A percentile compares a stretch with the other conserved stretches of the same genome.
Evolutionary conservation across 2,329 filamentous ascomycete species (phyloP).

Genomic region (Colletotrichum cordylinicola): DNA sequence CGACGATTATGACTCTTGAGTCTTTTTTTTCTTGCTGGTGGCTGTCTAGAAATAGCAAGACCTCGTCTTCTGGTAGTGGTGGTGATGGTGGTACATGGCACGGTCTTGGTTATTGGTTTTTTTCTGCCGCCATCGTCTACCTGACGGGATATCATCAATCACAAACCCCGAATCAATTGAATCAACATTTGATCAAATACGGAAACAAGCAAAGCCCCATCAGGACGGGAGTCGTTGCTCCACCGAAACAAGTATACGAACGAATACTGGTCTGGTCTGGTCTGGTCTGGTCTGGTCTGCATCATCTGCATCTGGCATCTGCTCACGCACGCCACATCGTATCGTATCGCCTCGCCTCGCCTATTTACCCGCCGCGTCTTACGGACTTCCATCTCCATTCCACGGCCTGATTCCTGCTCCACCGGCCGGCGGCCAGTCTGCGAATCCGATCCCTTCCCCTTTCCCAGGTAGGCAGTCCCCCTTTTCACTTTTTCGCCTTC

Average conservation of each 20-base stretch:
- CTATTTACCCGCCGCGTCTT: not conserved
- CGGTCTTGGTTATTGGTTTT: not conserved
- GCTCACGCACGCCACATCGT: not conserved
- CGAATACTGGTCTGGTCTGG: not conserved
- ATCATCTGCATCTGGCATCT: not conserved
- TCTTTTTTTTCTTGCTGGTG: not conserved
- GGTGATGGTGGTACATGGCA: not conserved
- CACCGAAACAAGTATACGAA: not conserved
- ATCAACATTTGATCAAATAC: not conserved
- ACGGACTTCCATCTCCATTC: conserved; percentile 1
- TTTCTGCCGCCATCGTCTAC: not conserved
- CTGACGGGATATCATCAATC: not conserved
- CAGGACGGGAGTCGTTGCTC: not conserved
- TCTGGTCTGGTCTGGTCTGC: not conserved
- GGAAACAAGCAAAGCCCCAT: not conserved
- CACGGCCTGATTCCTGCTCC: not conserved
- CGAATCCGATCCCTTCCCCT: not conserved
- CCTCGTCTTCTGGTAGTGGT: not conserved
- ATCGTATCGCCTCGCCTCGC: not conserved
- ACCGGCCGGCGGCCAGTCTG: not conserved
- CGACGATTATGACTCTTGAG: not conserved
- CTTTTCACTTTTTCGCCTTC: not conserved
- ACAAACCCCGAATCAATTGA: not conserved
- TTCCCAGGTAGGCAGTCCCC: conserved; percentile 7
- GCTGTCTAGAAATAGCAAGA: conserved; percentile 6